Evolutionary conservation across 257 asterid species (phyloP).

Genomic region (Fraxinus pennsylvanica): DNA sequence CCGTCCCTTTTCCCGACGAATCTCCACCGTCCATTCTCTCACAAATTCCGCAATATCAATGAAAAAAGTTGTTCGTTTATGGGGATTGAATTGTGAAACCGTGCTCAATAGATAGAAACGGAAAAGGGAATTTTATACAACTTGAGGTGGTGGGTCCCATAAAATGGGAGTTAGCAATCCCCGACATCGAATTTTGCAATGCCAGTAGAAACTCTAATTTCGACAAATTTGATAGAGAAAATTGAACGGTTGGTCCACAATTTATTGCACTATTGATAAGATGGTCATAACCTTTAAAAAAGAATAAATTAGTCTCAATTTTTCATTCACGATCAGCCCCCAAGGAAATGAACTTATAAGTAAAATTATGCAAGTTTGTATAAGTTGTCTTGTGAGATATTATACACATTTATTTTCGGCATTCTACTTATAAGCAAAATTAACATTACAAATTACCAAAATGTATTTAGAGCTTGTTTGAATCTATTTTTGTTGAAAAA

Average conservation of each 20-base stretch:
- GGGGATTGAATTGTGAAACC: slow-evolving; percentile 25
- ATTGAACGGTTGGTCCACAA: not conserved
- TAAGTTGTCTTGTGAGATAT: too few species aligned
- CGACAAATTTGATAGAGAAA: too few species aligned
- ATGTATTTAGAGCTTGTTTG: too few species aligned
- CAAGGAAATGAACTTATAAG: too few species aligned
- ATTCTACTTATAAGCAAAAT: too few species aligned
- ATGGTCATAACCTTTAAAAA: too few species aligned
- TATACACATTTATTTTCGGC: too few species aligned
- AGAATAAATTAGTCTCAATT: not conserved
- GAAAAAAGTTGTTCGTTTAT: slow-evolving; percentile 20
- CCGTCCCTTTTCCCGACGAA: slow-evolving; percentile 57
- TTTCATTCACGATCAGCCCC: not conserved
- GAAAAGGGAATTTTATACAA: not conserved
- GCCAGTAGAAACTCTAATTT: too few species aligned
- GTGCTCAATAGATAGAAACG: not conserved
- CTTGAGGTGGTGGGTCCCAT: not conserved
- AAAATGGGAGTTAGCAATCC: not conserved
- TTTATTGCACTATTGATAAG: not conserved
- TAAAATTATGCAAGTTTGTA: too few species aligned
- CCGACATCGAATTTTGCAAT: not conserved
- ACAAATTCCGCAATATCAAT: not conserved
- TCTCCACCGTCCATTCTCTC: slow-evolving; percentile 57
- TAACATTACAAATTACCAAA: too few species aligned
- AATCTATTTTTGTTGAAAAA: too few species aligned